These are phyloP conservation scores for Agaricus subrufescens DNA, from an alignment of 768 basidiomycete genomes.

Conservation along the genomic window DNA sequence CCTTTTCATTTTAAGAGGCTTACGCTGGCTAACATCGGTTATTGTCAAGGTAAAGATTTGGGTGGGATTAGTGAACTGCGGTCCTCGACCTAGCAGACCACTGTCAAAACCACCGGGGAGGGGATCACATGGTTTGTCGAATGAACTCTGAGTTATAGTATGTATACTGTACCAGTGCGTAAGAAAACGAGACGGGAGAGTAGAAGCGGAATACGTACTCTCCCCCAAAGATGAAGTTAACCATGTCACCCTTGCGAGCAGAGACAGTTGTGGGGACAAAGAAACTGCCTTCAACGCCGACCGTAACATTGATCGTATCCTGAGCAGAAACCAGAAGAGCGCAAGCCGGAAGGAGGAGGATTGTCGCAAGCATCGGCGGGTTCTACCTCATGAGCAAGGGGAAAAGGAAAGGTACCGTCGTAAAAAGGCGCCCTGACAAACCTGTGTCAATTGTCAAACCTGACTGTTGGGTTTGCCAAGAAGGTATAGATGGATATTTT, in stretches of 20 bases:
- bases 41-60: slow-evolving; percentile 31
- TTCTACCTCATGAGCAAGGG: slow-evolving; percentile 8
- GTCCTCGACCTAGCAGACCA: slow-evolving; percentile 21
- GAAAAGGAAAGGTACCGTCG: not conserved
- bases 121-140: slow-evolving; percentile 32
- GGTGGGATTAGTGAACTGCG: slow-evolving; percentile 14
- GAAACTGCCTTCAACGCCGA: slow-evolving; percentile 35
- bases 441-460: too few species aligned
- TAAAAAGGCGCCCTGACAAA: too few species aligned
- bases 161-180: slow-evolving; percentile 23
- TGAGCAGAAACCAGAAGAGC: not conserved
- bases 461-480: too few species aligned
- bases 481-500: too few species aligned
- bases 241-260: slow-evolving; percentile 27
- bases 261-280: slow-evolving; percentile 28
- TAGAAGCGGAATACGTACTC: slow-evolving; percentile 19
- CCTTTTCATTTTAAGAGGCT: not conserved
- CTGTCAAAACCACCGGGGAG: slow-evolving; percentile 37
- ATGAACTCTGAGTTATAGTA: slow-evolving; percentile 33
- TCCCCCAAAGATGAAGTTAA: slow-evolving; percentile 36
- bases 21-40: slow-evolving; percentile 25
- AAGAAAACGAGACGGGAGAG: not conserved
- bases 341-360: too few species aligned
- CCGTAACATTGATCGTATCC: slow-evolving; percentile 24
- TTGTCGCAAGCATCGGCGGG: slow-evolving; percentile 11